Evolutionary conservation across 768 basidiomycete species (phyloP), one percentile per base, ranked within the genome.

Genomic region (Suillus sp.): DNA sequence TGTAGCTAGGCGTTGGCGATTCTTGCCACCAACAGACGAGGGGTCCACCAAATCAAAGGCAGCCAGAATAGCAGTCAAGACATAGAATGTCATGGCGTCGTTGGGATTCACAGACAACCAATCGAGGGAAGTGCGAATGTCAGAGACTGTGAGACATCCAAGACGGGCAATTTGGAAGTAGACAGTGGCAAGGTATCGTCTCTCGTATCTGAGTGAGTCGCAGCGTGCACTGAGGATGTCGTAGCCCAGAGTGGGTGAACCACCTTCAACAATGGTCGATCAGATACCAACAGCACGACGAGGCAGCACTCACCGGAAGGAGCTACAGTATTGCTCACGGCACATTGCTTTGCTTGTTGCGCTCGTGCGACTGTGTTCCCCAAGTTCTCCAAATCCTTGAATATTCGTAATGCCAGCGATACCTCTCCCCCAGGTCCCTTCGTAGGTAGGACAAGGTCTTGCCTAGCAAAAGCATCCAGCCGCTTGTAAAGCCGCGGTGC

Each of bases 131-230:
- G 75, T 75, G 68, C 85, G 84, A 30, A 93, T 73, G 66, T 94
- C 92, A 62, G 74, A 76, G 0, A 85, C 78, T 1, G 82, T 78
- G 47, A 93, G 74, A 67, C 82, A 82, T 1, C 89, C 91, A 51
- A 88, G 76, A 34, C 88, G 83, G 22, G 86, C 82, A 61, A 93
- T 77, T 30, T 85, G 78, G 72, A 83, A 86, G 40, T 92, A 80
- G 16, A 85, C 80, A n/a, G 81, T 80, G 22, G 86, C 86, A 4
- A 95, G 82, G 56, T 81, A 79, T 13, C 90, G 83, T 65, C 92
- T 82, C 70, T 95, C 92, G 60, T 88, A 87, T 69, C 84, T 86
- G 57, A 95, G 79, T 0, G 89, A 91, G 40, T 91, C 87, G 67
- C 85, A 84, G 35, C 91, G 86, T 43, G 88, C 85, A 55, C 81